These are phyloP conservation scores for Curvularia sp. DNA, from an alignment of 2,329 filamentous ascomycete species.

Conservation along the genomic window DNA sequence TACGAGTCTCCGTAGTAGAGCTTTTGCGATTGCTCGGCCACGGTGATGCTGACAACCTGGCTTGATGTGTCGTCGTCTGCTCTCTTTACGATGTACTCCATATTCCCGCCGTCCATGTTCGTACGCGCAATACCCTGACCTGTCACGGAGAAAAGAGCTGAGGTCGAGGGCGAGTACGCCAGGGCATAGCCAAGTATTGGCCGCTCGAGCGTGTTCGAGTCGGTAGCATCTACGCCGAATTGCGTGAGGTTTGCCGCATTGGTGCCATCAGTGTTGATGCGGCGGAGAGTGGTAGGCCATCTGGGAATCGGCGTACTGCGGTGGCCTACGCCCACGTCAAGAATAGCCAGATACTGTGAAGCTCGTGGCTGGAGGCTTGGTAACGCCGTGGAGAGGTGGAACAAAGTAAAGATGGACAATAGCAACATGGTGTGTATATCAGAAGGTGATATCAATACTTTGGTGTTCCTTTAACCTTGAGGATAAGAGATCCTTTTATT, in stretches of 20 bases:
- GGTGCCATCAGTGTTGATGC: slow-evolving; percentile 16
- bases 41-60: slow-evolving; percentile 12
- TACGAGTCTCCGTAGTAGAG: slow-evolving; percentile 19
- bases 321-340: slow-evolving; percentile 25
- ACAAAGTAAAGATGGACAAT: slow-evolving; percentile 9
- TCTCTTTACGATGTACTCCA: slow-evolving; percentile 3
- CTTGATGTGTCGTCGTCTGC: neutral
- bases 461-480: neutral
- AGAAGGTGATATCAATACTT: neutral
- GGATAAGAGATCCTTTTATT: neutral
- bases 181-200: slow-evolving; percentile 16
- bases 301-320: slow-evolving; percentile 18
- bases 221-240: slow-evolving; percentile 12
- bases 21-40: slow-evolving; percentile 15
- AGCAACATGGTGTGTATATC: neutral
- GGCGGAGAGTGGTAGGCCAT: slow-evolving; percentile 24
- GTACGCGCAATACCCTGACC: slow-evolving; percentile 21
- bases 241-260: slow-evolving; percentile 16
- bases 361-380: slow-evolving; percentile 1
- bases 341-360: slow-evolving; percentile 12
- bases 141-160: slow-evolving; percentile 16
- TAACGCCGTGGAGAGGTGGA: slow-evolving; percentile 7
- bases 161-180: slow-evolving; percentile 13
- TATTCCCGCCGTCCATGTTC: slow-evolving; percentile 12
- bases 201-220: neutral